Evolutionary conservation across 495 filamentous ascomycete genomes (phyloP).

Genomic region (Aspergillus cavernicola): DNA sequence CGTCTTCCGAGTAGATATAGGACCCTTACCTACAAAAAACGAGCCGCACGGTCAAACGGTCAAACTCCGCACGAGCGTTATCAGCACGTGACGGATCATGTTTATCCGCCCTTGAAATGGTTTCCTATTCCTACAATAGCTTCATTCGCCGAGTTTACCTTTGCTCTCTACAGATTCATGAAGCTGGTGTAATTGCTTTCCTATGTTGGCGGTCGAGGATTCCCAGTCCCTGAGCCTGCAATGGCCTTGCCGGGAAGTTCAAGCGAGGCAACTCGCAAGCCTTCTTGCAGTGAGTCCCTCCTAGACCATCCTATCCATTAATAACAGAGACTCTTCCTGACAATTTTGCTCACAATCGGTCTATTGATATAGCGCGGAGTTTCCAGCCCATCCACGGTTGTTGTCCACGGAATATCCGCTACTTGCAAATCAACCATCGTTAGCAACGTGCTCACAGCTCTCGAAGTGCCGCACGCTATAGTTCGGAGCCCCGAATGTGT

Average conservation of each 20-base stretch:
- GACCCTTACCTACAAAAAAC: too few species aligned
- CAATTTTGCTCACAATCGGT: constrained; percentile 13
- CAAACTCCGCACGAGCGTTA: too few species aligned
- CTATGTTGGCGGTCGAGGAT: constrained; percentile 36
- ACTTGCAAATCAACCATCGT: constrained; percentile 83
- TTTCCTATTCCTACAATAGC: too few species aligned
- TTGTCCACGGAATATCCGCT: constrained; percentile 83
- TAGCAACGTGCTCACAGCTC: constrained; percentile 53
- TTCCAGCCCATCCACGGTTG: constrained; percentile 55
- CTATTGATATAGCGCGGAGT: constrained; percentile 29
- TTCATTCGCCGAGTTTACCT: too few species aligned
- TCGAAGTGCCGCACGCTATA: constrained; percentile 60
- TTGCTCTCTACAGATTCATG: too few species aligned
- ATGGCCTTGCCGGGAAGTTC: constrained; percentile 63
- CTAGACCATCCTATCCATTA: not conserved
- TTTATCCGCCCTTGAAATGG: too few species aligned
- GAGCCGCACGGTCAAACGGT: too few species aligned
- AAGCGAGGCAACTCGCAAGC: constrained; percentile 59
- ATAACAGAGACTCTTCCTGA: not conserved
- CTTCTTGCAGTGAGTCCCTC: constrained; percentile 52
- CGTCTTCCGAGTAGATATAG: not conserved
- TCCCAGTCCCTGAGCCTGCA: constrained; percentile 42
- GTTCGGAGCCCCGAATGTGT: constrained; percentile 83
- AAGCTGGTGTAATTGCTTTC: not conserved
- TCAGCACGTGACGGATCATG: constrained; percentile 8